Evolutionary conservation across 2,329 filamentous ascomycete species (phyloP).

Genomic region (Ambrosiella cleistominuta): DNA sequence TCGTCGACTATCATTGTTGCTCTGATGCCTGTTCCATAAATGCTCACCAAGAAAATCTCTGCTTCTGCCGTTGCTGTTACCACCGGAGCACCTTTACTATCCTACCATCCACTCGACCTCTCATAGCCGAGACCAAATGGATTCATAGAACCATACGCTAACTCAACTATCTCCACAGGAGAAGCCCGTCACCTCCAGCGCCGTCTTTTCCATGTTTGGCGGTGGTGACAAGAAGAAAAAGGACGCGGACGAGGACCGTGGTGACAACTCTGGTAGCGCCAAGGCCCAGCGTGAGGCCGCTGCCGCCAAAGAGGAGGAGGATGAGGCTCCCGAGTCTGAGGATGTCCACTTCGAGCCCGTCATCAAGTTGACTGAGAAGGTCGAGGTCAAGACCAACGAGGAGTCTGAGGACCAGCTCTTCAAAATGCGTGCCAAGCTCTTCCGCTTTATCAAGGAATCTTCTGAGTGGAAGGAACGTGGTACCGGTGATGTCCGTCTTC

Average conservation of each 20-base stretch:
- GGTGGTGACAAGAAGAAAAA: slow-evolving; percentile 94
- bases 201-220: slow-evolving; percentile 97
- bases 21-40: background rate
- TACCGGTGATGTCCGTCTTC: slow-evolving; percentile 83
- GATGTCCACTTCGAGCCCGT: slow-evolving; percentile 97
- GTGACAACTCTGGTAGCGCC: slow-evolving; percentile 76
- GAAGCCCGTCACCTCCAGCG: slow-evolving; percentile 35
- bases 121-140: no score
- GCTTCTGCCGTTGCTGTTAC: background rate
- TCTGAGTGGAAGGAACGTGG: slow-evolving; percentile 99
- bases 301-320: slow-evolving; percentile 35
- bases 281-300: slow-evolving; percentile 57
- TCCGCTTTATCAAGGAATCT: slow-evolving; percentile 85
- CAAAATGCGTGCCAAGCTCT: slow-evolving; percentile 99
- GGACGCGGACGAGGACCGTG: slow-evolving; percentile 68
- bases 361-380: slow-evolving; percentile 86
- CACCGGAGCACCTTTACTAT: background rate
- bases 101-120: background rate
- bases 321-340: slow-evolving; percentile 69
- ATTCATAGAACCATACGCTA: background rate
- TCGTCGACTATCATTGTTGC: background rate
- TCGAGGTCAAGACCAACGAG: slow-evolving; percentile 95
- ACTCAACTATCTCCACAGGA: slow-evolving; percentile 15
- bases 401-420: slow-evolving; percentile 93
- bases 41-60: background rate